phyloP scores from a whole-genome alignment of 2,329 filamentous ascomycete genomes.

The Ophiobolus disseminans region DNA sequence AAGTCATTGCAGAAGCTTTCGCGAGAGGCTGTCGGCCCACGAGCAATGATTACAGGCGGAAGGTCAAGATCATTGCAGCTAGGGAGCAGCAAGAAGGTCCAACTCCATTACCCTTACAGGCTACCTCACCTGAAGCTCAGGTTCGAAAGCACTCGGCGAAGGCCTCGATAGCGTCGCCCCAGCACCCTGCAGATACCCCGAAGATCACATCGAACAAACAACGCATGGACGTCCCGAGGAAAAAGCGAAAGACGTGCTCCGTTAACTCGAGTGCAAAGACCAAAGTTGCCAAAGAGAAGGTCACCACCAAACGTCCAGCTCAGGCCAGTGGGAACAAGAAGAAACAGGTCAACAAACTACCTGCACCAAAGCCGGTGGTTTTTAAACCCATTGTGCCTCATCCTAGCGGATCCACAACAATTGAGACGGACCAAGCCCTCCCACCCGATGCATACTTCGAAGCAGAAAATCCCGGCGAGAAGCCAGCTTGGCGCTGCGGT shows the following conservation, averaged over 20 bases:
- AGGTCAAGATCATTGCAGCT: conserved; percentile 6
- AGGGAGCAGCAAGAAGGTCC: neutral
- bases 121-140: neutral
- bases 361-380: too few species aligned
- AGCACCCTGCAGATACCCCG: too few species aligned
- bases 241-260: conserved; percentile 2
- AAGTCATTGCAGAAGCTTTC: conserved; percentile 14
- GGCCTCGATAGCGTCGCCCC: too few species aligned
- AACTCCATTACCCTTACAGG: neutral
- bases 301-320: too few species aligned
- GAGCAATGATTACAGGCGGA: conserved; percentile 3
- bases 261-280: too few species aligned
- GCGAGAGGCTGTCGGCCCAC: conserved; percentile 12
- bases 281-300: too few species aligned
- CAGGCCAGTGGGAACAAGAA: too few species aligned
- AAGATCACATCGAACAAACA: too few species aligned
- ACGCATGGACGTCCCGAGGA: neutral
- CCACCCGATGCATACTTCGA: conserved; percentile 32
- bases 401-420: conserved; percentile 23
- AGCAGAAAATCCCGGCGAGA: conserved; percentile 13
- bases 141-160: too few species aligned
- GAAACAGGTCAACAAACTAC: too few species aligned
- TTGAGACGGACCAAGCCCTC: conserved; percentile 26
- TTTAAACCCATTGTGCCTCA: neutral
- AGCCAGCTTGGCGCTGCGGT: conserved; percentile 35